Evolutionary conservation across 164 flowering plant genomes (phyloP).

Genomic region (Sextonia rubra): DNA sequence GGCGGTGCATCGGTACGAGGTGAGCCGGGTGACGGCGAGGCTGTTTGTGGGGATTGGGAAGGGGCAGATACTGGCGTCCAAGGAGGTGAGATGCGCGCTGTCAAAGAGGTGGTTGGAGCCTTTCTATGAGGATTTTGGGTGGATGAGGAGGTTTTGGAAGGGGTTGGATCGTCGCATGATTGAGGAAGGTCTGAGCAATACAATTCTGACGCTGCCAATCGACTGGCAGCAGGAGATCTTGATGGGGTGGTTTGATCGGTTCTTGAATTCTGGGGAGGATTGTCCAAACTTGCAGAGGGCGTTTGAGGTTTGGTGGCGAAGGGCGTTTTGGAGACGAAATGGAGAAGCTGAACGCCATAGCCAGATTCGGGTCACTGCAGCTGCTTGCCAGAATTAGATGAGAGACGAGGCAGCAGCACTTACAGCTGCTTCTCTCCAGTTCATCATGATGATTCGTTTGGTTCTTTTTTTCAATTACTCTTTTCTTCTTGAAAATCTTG

Average conservation of each 20-base stretch:
- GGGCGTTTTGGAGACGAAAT: slow-evolving; percentile 78
- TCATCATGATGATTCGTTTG: background rate
- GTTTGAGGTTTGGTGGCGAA: slow-evolving; percentile 95
- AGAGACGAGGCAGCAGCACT: background rate
- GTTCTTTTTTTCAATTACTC: background rate
- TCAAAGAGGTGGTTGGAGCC: slow-evolving; percentile 85
- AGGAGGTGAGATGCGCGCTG: slow-evolving; percentile 74
- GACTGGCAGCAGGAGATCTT: slow-evolving; percentile 82
- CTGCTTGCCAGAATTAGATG: slow-evolving; percentile 31
- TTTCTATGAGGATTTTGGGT: slow-evolving; percentile 88
- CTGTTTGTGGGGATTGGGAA: slow-evolving; percentile 87
- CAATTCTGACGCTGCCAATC: slow-evolving; percentile 85
- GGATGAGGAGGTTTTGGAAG: slow-evolving; percentile 88
- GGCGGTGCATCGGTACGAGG: slow-evolving; percentile 68
- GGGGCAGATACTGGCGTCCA: slow-evolving; percentile 79
- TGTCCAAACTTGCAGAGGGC: slow-evolving; percentile 94
- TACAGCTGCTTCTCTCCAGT: background rate
- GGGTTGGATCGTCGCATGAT: slow-evolving; percentile 81
- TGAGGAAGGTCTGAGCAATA: slow-evolving; percentile 86
- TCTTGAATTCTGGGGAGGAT: slow-evolving; percentile 81
- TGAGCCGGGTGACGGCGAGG: slow-evolving; percentile 80
- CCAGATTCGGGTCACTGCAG: slow-evolving; percentile 32
- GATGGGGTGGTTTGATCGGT: slow-evolving; percentile 82
- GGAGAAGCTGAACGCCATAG: slow-evolving; percentile 44
- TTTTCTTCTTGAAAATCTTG: background rate